A percentile compares a stretch with the other conserved stretches of the same genome.
Evolutionary conservation across 306 rosid species (phyloP).

Genomic region (Astragalus membranaceus): DNA sequence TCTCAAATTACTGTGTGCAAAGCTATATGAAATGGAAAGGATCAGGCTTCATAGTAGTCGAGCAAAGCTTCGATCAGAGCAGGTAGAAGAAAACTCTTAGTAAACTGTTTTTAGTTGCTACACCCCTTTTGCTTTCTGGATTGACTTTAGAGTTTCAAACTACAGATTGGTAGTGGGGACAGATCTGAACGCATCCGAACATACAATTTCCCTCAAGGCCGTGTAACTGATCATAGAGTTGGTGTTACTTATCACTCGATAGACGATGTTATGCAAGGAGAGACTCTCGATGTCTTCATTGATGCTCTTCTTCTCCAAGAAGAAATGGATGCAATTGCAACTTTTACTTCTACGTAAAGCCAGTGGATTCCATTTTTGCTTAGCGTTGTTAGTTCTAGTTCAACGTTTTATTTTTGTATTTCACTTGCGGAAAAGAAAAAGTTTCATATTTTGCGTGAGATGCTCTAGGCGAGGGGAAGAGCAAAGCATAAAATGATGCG

Average conservation of each 20-base stretch:
- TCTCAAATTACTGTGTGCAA: conserved; percentile 79
- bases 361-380: not conserved
- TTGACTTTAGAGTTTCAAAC: conserved; percentile 14
- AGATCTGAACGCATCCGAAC: conserved; percentile 89
- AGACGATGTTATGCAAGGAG: conserved; percentile 79
- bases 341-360: conserved; percentile 45
- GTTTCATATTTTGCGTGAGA: not conserved
- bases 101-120: not conserved
- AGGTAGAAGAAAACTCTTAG: conserved; percentile 36
- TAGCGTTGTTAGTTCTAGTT: not conserved
- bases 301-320: conserved; percentile 82
- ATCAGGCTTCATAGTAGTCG: conserved; percentile 54
- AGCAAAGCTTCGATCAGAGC: conserved; percentile 74
- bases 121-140: not conserved
- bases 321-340: conserved; percentile 79
- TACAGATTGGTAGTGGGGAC: conserved; percentile 89
- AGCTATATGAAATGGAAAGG: conserved; percentile 84
- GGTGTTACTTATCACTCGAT: conserved; percentile 76
- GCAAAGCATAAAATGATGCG: not conserved
- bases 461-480: not conserved
- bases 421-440: not conserved
- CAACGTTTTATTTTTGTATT: not conserved
- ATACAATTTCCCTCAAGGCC: conserved; percentile 91
- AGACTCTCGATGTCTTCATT: conserved; percentile 62
- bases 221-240: conserved; percentile 86